phyloP scores from a whole-genome alignment of 1,139 yeast genomes.

The Scheffersomyces quercinus region DNA sequence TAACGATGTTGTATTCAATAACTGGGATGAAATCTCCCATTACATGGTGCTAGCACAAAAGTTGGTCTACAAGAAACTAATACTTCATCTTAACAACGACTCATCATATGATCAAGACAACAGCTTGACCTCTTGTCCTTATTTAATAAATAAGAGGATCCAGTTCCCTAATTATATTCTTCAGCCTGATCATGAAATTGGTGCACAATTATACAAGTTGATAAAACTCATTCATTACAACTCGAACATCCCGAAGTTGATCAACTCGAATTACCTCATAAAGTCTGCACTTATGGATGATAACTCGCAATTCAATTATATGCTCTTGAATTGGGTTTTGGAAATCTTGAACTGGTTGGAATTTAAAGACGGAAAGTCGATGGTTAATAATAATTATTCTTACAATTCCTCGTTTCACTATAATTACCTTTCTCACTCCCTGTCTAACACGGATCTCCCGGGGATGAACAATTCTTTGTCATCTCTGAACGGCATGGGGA shows the following conservation, averaged over 20 bases:
- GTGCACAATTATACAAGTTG: constrained; percentile 33
- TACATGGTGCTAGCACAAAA: constrained; percentile 42
- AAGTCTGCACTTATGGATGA: constrained; percentile 13
- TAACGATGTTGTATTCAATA: constrained; percentile 44
- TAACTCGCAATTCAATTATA: constrained; percentile 6
- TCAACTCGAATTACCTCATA: constrained; percentile 37
- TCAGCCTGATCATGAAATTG: constrained; percentile 46
- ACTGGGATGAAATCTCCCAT: constrained; percentile 51
- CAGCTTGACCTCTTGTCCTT: constrained; percentile 18
- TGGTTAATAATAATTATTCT: constrained; percentile 7
- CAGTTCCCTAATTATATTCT: constrained; percentile 39
- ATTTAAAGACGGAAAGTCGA: constrained; percentile 53
- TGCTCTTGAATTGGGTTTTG: constrained; percentile 53
- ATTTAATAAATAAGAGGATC: constrained; percentile 36
- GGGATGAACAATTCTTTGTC: constrained; percentile 3
- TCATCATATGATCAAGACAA: not conserved
- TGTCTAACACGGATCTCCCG: constrained; percentile 5
- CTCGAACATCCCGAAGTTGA: constrained; percentile 48
- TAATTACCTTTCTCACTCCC: not conserved
- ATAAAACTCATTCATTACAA: constrained; percentile 41
- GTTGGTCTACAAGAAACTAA: constrained; percentile 36
- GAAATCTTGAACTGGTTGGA: constrained; percentile 64
- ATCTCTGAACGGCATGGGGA: constrained; percentile 2
- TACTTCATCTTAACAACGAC: constrained; percentile 16
- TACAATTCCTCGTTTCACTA: constrained; percentile 7